phyloP scores from a whole-genome alignment of 2,329 filamentous ascomycete species.

The Diaporthe sp. region DNA sequence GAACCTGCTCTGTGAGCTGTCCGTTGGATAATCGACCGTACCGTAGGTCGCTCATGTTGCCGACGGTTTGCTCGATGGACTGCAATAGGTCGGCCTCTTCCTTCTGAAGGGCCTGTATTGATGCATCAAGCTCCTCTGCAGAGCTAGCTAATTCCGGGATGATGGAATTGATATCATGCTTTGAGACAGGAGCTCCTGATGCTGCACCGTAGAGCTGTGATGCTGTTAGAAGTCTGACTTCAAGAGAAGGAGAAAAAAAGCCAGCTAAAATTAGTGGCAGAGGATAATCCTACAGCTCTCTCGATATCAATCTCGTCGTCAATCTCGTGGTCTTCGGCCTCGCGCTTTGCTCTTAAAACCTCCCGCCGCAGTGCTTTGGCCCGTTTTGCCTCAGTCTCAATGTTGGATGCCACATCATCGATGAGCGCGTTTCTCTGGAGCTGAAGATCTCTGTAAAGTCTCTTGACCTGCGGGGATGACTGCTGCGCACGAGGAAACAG shows the following conservation, averaged over 20 bases:
- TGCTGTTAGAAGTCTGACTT: neutral
- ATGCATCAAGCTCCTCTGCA: slow-evolving; percentile 73
- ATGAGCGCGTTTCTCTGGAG: slow-evolving; percentile 78
- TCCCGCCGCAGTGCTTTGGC: slow-evolving; percentile 72
- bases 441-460: slow-evolving; percentile 85
- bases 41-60: slow-evolving; percentile 83
- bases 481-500: slow-evolving; percentile 80
- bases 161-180: slow-evolving; percentile 75
- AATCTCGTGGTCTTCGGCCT: slow-evolving; percentile 66
- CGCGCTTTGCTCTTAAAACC: slow-evolving; percentile 67
- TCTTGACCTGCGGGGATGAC: slow-evolving; percentile 75
- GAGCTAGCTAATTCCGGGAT: slow-evolving; percentile 79
- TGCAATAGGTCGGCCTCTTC: slow-evolving; percentile 73
- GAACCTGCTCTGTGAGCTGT: slow-evolving; percentile 74
- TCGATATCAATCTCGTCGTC: slow-evolving; percentile 77
- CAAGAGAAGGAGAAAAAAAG: neutral
- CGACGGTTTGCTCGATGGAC: slow-evolving; percentile 76
- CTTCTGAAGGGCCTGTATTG: slow-evolving; percentile 75
- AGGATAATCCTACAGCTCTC: slow-evolving; percentile 61
- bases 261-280: slow-evolving; percentile 38
- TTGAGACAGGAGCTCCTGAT: slow-evolving; percentile 62
- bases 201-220: slow-evolving; percentile 66
- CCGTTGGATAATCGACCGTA: slow-evolving; percentile 81
- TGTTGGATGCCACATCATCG: slow-evolving; percentile 76
- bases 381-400: slow-evolving; percentile 74